These are phyloP conservation scores for Acer saccharum DNA, from an alignment of 345 rosid genomes.

Conservation along the genomic window DNA sequence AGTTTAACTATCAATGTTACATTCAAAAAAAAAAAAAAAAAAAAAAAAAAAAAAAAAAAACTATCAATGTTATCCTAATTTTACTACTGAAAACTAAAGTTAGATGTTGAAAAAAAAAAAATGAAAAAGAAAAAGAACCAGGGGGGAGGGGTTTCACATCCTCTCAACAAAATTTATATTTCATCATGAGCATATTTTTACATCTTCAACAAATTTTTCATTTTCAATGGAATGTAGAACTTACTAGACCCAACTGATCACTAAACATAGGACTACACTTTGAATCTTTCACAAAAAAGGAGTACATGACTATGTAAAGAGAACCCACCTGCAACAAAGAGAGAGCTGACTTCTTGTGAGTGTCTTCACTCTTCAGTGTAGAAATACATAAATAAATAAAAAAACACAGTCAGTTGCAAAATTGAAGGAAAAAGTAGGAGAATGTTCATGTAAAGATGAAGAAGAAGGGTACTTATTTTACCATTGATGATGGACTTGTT, in stretches of 20 bases:
- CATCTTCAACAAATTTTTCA: background rate
- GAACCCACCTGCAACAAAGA: background rate
- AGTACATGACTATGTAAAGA: background rate
- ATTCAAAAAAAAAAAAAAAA: too few relatives aligned
- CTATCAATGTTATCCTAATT: background rate
- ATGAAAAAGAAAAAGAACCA: background rate
- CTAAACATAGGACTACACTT: background rate
- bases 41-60: too few relatives aligned
- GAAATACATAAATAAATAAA: background rate
- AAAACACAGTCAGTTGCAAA: background rate
- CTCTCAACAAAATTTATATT: background rate
- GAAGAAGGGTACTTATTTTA: background rate
- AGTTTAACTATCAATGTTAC: background rate
- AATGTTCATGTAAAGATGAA: background rate
- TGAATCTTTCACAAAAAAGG: background rate
- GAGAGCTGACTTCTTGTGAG: background rate
- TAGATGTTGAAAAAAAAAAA: background rate
- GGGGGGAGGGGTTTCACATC: background rate
- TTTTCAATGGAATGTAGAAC: background rate
- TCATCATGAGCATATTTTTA: background rate
- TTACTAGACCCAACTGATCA: background rate
- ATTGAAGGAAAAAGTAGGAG: background rate
- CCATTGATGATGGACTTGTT: constrained; percentile 19
- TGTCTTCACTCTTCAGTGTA: too few relatives aligned
- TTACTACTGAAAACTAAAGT: background rate